These are phyloP conservation scores for Phialemoniopsis sp. DNA, from an alignment of 2,329 filamentous ascomycete species.

Conservation along the genomic window DNA sequence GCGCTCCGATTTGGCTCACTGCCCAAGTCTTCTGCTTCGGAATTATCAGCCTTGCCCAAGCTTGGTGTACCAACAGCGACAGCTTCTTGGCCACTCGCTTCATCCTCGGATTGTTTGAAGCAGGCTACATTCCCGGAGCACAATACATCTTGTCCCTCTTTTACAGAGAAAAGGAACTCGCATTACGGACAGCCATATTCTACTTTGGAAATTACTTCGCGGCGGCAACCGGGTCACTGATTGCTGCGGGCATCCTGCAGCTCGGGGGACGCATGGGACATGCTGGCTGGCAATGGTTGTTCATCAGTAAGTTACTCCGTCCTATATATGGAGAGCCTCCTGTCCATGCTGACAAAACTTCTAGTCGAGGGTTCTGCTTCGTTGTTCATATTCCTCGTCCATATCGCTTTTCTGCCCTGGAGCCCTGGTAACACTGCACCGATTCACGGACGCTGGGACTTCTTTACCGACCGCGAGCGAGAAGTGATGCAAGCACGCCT, in stretches of 20 bases:
- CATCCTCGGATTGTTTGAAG: conserved; percentile 32
- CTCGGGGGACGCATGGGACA: conserved; percentile 44
- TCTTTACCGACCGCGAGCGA: no score
- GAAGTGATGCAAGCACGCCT: no score
- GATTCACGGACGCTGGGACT: no score
- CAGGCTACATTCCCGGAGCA: conserved; percentile 33
- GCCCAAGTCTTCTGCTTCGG: conserved; percentile 32
- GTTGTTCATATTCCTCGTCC: conserved; percentile 6
- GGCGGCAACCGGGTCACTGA: conserved; percentile 7
- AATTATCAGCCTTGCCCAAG: conserved; percentile 34
- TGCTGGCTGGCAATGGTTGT: conserved; percentile 51
- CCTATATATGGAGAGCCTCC: conserved; percentile 1
- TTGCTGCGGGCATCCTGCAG: conserved; percentile 43
- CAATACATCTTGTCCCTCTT: conserved; percentile 30
- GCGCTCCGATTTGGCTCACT: conserved; percentile 32
- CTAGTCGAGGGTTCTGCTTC: conserved; percentile 6
- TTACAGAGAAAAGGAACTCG: conserved; percentile 34
- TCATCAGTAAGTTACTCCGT: conserved; percentile 34
- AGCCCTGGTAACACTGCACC: conserved; percentile 3
- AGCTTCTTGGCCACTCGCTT: conserved; percentile 31
- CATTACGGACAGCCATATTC: conserved; percentile 33
- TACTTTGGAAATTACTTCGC: conserved; percentile 37
- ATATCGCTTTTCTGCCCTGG: conserved; percentile 5
- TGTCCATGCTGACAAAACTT: background rate
- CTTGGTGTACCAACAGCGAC: conserved; percentile 27